Conservation (phyloP, 305 asterid genomes). For the Nicotiana rustica region DNA sequence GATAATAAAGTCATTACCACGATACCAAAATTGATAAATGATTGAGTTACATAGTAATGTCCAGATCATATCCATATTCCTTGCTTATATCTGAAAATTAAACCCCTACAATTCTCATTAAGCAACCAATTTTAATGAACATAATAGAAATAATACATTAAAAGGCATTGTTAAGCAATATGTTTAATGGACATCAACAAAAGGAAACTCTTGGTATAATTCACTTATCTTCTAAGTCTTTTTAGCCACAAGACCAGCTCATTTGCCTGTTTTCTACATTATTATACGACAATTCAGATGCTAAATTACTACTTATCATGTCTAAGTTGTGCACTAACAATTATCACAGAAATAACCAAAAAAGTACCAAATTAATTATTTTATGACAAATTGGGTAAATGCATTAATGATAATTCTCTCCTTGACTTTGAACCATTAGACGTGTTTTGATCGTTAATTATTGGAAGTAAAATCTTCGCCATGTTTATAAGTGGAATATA, state of each 20-base stretch:
- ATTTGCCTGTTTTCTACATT: conserved; percentile 40
- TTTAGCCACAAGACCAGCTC: conserved; percentile 44
- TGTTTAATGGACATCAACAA: conserved; percentile 4
- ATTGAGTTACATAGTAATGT: conserved; percentile 26
- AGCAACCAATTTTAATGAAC: conserved; percentile 35
- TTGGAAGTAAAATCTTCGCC: too few species aligned
- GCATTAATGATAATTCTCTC: neutral
- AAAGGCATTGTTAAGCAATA: neutral
- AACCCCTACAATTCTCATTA: neutral
- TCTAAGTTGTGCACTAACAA: neutral
- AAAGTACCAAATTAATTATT: neutral
- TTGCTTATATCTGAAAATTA: conserved; percentile 34
- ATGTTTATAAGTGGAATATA: too few species aligned
- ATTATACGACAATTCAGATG: conserved; percentile 2
- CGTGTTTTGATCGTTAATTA: neutral
- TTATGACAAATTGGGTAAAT: conserved; percentile 2
- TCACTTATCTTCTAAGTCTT: neutral
- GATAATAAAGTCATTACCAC: neutral
- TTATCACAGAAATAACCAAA: conserved; percentile 3
- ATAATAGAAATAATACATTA: conserved; percentile 16
- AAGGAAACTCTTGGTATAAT: conserved; percentile 20
- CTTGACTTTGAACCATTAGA: neutral
- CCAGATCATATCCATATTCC: conserved; percentile 37
- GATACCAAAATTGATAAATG: neutral
- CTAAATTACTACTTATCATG: neutral